Evolutionary conservation across 306 rosid genomes (phyloP).

Genomic region (Sphenostylis stenocarpa): DNA sequence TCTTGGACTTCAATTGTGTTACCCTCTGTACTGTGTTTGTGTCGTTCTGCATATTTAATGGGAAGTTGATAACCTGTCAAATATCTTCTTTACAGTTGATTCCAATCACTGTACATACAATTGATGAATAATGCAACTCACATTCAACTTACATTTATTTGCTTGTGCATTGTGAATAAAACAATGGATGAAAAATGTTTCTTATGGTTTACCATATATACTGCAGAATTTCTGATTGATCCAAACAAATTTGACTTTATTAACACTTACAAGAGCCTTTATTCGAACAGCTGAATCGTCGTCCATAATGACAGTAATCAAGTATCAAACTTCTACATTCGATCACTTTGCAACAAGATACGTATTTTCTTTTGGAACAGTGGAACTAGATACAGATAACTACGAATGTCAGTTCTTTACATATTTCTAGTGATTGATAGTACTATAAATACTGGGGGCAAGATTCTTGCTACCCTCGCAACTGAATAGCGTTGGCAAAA

Average conservation of each 20-base stretch:
- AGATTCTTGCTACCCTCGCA: background rate
- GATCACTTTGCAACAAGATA: background rate
- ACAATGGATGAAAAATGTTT: too few species aligned
- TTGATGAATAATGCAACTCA: too few species aligned
- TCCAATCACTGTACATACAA: background rate
- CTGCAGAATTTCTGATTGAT: background rate
- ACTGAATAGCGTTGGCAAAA: background rate
- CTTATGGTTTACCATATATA: too few species aligned
- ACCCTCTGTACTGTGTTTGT: too few species aligned
- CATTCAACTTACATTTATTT: too few species aligned
- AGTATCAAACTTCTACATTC: background rate
- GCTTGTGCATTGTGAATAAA: too few species aligned
- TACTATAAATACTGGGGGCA: background rate
- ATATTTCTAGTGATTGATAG: background rate
- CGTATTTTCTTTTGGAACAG: background rate
- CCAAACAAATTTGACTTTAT: background rate
- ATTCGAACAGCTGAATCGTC: background rate
- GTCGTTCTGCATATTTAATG: too few species aligned
- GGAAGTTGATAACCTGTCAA: too few species aligned
- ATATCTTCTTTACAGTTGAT: too few species aligned
- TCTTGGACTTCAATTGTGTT: too few species aligned
- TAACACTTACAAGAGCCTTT: constrained; percentile 2
- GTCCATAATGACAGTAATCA: background rate
- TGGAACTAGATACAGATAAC: background rate
- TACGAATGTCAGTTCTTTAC: background rate